A percentile compares a stretch with the other conserved stretches of the same genome.
These are phyloP conservation scores for Croton setiger DNA, from an alignment of 441 rosid genomes.

Conservation along the genomic window DNA sequence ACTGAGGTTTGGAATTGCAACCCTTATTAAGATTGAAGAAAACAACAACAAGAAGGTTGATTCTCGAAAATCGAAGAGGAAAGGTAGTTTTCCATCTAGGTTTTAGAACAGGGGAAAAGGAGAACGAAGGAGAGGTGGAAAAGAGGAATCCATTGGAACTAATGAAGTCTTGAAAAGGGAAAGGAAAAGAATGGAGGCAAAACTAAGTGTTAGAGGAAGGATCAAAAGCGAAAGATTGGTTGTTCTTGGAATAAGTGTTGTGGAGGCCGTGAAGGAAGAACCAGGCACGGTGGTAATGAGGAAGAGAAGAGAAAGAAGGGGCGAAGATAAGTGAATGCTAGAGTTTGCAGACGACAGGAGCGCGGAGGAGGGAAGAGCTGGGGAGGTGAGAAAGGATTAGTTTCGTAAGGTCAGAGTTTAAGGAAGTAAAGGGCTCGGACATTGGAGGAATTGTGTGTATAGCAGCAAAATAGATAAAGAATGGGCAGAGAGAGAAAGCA, in stretches of 20 bases:
- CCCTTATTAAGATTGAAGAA: conserved; percentile 21
- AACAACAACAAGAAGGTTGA: conserved; percentile 63
- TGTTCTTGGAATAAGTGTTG: conserved; percentile 65
- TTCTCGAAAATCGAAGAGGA: conserved; percentile 51
- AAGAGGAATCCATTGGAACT: conserved; percentile 63
- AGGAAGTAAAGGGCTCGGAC: conserved; percentile 52
- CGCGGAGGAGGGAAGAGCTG: conserved; percentile 61
- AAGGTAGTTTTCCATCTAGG: conserved; percentile 47
- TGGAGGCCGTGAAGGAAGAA: conserved; percentile 84
- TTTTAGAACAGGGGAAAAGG: conserved; percentile 52
- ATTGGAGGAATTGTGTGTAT: conserved; percentile 10
- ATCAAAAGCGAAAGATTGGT: conserved; percentile 84
- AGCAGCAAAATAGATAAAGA: background rate
- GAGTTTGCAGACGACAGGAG: conserved; percentile 65
- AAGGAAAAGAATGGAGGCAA: conserved; percentile 39
- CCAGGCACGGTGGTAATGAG: conserved; percentile 46
- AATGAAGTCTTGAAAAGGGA: conserved; percentile 31
- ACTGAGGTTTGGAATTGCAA: conserved; percentile 13
- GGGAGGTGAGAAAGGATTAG: conserved; percentile 69
- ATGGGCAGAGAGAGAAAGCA: background rate
- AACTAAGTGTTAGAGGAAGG: conserved; percentile 67
- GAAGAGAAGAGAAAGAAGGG: conserved; percentile 35
- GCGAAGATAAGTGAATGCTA: conserved; percentile 53
- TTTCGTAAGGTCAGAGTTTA: conserved; percentile 51
- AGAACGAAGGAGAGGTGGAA: conserved; percentile 54